Percentiles rank a stretch among this genome's conserved stretches.
Evolutionary conservation across 345 rosid species (phyloP).

Genomic region (Eucalyptus virginea): DNA sequence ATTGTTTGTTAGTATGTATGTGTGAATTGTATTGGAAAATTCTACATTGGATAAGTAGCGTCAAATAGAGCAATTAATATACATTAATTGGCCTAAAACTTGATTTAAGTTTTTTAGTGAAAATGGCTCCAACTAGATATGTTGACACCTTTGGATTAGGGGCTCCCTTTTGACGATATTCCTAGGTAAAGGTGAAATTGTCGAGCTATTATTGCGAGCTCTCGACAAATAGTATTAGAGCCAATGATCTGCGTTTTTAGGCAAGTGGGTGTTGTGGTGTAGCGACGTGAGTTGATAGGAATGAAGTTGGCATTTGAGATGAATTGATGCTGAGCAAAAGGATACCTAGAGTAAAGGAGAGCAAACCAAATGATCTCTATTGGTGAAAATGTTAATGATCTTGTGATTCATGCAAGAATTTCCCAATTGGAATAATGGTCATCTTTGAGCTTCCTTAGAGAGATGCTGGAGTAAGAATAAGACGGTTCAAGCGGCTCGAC

Average conservation of each 20-base stretch:
- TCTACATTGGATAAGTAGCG: too few species aligned
- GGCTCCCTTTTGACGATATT: accelerated
- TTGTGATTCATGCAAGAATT: background rate
- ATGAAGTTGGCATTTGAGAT: too few species aligned
- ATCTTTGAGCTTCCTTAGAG: accelerated
- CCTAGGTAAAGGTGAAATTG: too few species aligned
- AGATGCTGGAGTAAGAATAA: background rate
- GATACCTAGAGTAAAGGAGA: too few species aligned
- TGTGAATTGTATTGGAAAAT: too few species aligned
- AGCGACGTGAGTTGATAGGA: accelerated
- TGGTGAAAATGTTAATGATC: background rate
- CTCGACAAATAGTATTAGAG: accelerated
- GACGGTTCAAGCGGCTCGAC: background rate
- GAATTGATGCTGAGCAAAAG: too few species aligned
- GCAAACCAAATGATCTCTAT: background rate
- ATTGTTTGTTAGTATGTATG: too few species aligned
- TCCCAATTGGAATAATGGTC: background rate
- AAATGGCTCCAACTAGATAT: accelerated
- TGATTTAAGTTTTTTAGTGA: too few species aligned
- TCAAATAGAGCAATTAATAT: too few species aligned
- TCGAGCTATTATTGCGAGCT: accelerated
- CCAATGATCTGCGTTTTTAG: accelerated
- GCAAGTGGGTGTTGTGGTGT: accelerated
- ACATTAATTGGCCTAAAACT: too few species aligned
- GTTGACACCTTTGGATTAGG: accelerated